A percentile compares a stretch with the other conserved stretches of the same genome.
Evolutionary conservation across 371 early-diverging fungal species (phyloP).

Genomic region (Cokeromyces recurvatus): DNA sequence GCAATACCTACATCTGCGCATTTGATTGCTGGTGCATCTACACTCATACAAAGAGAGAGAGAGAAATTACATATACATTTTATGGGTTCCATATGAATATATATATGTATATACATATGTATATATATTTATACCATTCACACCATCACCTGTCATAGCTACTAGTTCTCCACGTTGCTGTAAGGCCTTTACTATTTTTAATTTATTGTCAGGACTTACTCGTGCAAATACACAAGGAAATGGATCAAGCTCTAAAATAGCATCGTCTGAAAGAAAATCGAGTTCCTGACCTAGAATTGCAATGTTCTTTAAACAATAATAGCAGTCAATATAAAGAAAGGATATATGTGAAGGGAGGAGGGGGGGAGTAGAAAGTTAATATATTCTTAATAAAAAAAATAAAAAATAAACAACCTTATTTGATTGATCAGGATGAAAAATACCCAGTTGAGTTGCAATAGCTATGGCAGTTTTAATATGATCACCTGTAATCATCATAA

Average conservation of each 20-base stretch:
- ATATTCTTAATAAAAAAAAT: no score
- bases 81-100: no score
- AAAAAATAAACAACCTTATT: no score
- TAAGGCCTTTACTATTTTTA: constrained; percentile 89
- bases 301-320: constrained; percentile 52
- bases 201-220: constrained; percentile 91
- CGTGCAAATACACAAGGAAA: constrained; percentile 92
- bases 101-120: no score
- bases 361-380: no score
- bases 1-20: constrained; percentile 86
- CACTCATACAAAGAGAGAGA: constrained; percentile 66
- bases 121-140: no score
- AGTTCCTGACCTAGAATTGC: constrained; percentile 84
- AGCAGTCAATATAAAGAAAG: no score
- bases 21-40: constrained; percentile 86
- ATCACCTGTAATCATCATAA: constrained; percentile 93
- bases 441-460: constrained; percentile 70
- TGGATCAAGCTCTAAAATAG: constrained; percentile 65
- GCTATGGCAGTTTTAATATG: constrained; percentile 87
- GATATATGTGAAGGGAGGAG: no score
- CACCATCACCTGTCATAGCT: no score
- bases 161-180: constrained; percentile 67
- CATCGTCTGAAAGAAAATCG: constrained; percentile 75
- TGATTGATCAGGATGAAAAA: constrained; percentile 48
- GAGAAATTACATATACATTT: no score